Conservation (phyloP, 2,329 filamentous ascomycete species). For the Colletotrichum cuscutae region DNA sequence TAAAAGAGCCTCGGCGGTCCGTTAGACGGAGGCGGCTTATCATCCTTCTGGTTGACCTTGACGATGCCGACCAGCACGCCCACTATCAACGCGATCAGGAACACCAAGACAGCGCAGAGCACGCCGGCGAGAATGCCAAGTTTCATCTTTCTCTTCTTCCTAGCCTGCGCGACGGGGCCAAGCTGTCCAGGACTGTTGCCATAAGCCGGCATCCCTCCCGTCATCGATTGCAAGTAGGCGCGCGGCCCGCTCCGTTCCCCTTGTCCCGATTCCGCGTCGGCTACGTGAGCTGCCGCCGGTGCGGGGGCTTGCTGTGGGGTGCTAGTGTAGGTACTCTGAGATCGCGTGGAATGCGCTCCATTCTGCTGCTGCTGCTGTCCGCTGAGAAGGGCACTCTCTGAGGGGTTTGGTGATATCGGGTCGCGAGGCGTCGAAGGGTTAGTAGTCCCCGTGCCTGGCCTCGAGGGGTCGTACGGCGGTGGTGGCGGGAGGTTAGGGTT, state of each 20-base stretch:
- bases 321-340: neutral
- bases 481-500: constrained; percentile 36
- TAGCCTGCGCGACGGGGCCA: constrained; percentile 28
- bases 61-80: constrained; percentile 33
- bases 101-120: constrained; percentile 28
- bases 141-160: constrained; percentile 31
- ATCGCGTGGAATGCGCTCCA: neutral
- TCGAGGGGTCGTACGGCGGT: constrained; percentile 30
- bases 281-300: constrained; percentile 14
- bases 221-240: constrained; percentile 29
- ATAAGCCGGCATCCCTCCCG: constrained; percentile 31
- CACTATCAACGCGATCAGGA: constrained; percentile 33
- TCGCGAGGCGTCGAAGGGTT: constrained; percentile 13
- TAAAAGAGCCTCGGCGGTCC: neutral
- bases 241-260: constrained; percentile 1
- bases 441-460: constrained; percentile 14
- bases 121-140: constrained; percentile 20
- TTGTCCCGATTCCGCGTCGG: neutral
- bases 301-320: constrained; percentile 8
- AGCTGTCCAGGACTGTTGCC: constrained; percentile 19
- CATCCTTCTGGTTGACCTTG: constrained; percentile 14
- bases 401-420: constrained; percentile 13
- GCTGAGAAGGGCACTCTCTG: constrained; percentile 19
- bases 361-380: constrained; percentile 15
- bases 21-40: constrained; percentile 11